Evolutionary conservation across 129 eudicot species (phyloP).

Genomic region (Flaveria linearis): DNA sequence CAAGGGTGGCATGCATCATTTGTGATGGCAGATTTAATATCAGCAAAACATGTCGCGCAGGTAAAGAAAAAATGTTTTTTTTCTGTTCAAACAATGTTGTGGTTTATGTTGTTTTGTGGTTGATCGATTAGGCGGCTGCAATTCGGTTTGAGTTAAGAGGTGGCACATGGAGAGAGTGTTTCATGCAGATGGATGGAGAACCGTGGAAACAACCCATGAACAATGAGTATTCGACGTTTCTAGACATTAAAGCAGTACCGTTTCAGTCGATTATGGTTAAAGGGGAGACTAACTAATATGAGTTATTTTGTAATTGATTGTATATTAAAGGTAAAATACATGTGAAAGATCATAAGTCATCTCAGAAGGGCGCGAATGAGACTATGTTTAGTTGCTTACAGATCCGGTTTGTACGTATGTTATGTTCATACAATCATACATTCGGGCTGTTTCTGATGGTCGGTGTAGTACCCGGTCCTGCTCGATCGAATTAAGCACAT

Average conservation of each 20-base stretch:
- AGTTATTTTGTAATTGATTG: constrained; percentile 11
- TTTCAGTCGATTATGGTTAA: constrained; percentile 64
- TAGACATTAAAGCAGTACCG: constrained; percentile 68
- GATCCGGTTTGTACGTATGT: neutral
- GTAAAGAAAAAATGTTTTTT: constrained; percentile 27
- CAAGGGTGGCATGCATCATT: constrained; percentile 99
- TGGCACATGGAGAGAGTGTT: constrained; percentile 75
- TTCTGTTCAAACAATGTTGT: neutral
- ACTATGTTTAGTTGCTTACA: neutral
- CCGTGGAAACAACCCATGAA: constrained; percentile 91
- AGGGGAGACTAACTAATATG: constrained; percentile 40
- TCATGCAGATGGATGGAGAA: constrained; percentile 88
- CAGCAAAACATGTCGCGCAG: constrained; percentile 98
- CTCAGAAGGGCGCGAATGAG: neutral
- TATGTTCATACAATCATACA: neutral
- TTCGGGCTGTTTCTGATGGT: neutral
- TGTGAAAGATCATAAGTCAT: neutral
- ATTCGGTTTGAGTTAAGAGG: constrained; percentile 83
- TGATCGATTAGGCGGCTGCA: constrained; percentile 57
- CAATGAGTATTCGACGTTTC: constrained; percentile 64
- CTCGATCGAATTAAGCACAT: neutral
- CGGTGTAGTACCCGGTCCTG: neutral
- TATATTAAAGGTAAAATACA: neutral
- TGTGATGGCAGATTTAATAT: constrained; percentile 85
- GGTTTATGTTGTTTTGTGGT: neutral